Percentiles rank a stretch among this genome's conserved stretches.
Conservation (phyloP, 768 basidiomycete genomes). For the Holtermanniella nyarrowii region DNA sequence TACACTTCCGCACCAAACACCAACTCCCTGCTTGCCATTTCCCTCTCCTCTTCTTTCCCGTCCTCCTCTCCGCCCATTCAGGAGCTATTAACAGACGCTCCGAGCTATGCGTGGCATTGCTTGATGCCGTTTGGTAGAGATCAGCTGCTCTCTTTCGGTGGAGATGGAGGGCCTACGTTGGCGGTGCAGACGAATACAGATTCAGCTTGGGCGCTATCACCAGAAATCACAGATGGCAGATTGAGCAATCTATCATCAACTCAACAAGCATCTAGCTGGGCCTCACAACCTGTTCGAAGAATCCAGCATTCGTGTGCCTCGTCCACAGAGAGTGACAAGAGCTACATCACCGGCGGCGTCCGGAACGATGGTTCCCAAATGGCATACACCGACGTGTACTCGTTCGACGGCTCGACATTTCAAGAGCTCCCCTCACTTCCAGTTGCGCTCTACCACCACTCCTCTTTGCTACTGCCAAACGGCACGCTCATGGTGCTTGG, state of each 20-base stretch:
- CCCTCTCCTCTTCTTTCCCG: slow-evolving; percentile 46
- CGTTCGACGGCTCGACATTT: slow-evolving; percentile 52
- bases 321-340: slow-evolving; percentile 43
- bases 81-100: slow-evolving; percentile 51
- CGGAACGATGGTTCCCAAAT: slow-evolving; percentile 65
- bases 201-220: slow-evolving; percentile 50
- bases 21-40: slow-evolving; percentile 55
- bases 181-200: slow-evolving; percentile 51
- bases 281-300: slow-evolving; percentile 58
- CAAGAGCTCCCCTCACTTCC: slow-evolving; percentile 52
- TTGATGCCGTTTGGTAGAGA: slow-evolving; percentile 47
- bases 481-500: slow-evolving; percentile 66
- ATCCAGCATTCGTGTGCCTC: slow-evolving; percentile 62
- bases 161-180: slow-evolving; percentile 53
- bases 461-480: slow-evolving; percentile 57
- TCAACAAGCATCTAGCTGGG: slow-evolving; percentile 50
- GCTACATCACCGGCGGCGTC: slow-evolving; percentile 70
- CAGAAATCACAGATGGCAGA: slow-evolving; percentile 31
- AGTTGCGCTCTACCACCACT: slow-evolving; percentile 61
- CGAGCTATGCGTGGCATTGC: slow-evolving; percentile 68
- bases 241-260: slow-evolving; percentile 41
- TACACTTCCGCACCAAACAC: slow-evolving; percentile 66
- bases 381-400: slow-evolving; percentile 56
- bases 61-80: slow-evolving; percentile 60
- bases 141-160: slow-evolving; percentile 60